These are phyloP conservation scores for Ambrosiella beaveri DNA, from an alignment of 2,329 filamentous ascomycete genomes.

Conservation along the genomic window DNA sequence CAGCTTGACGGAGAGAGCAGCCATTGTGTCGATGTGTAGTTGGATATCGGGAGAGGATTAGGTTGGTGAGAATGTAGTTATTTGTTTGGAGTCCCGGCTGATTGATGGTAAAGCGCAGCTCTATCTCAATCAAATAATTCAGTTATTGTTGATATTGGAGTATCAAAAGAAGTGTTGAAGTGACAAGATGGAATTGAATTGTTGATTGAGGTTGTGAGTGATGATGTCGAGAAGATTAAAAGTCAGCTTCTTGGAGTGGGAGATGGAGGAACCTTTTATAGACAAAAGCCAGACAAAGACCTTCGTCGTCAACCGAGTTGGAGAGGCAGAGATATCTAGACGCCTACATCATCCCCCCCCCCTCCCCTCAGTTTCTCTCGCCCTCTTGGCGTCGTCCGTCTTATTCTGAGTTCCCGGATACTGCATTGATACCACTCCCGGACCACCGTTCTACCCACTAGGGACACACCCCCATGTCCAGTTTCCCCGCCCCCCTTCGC, in stretches of 20 bases:
- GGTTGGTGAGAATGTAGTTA: background rate
- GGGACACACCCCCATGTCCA: background rate
- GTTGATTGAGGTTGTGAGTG: background rate
- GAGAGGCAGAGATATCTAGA: background rate
- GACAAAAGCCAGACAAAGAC: background rate
- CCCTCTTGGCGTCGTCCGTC: background rate
- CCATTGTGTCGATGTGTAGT: conserved; percentile 19
- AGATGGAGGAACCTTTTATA: conserved; percentile 7
- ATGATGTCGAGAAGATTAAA: background rate
- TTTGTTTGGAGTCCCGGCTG: background rate
- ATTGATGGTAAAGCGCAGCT: conserved; percentile 9
- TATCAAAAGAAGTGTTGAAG: background rate
- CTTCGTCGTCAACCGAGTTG: background rate
- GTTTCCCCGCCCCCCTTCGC: background rate
- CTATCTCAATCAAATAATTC: background rate
- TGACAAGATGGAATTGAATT: background rate
- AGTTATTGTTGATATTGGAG: background rate
- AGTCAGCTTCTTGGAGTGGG: background rate
- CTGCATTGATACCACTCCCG: background rate
- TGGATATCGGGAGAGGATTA: background rate
- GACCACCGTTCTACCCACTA: background rate
- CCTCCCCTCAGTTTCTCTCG: background rate
- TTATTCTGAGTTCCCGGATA: background rate
- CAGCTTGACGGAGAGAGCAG: conserved; percentile 38
- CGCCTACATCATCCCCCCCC: background rate